Conservation (phyloP, 495 filamentous ascomycete species). For the Clohesyomyces aquaticus region DNA sequence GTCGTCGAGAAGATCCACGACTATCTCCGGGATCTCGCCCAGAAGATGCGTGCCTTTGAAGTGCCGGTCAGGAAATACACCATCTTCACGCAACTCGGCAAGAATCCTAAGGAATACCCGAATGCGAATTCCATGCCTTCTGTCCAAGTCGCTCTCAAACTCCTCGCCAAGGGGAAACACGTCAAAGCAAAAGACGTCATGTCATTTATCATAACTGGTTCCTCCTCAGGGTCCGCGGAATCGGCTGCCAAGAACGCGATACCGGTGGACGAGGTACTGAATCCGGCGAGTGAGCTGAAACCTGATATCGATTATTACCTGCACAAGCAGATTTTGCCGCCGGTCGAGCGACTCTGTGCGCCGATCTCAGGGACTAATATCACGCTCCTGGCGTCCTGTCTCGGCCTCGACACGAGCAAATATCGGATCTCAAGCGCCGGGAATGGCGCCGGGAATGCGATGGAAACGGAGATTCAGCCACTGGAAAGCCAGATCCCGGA, state of each 20-base stretch:
- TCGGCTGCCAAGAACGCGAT: slow-evolving; percentile 84
- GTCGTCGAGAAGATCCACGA: slow-evolving; percentile 90
- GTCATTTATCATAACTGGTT: slow-evolving; percentile 87
- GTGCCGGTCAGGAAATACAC: slow-evolving; percentile 86
- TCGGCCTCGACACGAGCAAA: slow-evolving; percentile 87
- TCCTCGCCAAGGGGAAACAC: slow-evolving; percentile 82
- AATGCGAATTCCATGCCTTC: slow-evolving; percentile 95
- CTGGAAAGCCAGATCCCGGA: slow-evolving; percentile 95
- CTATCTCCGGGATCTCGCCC: slow-evolving; percentile 78
- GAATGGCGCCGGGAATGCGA: slow-evolving; percentile 41
- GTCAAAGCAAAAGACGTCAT: slow-evolving; percentile 94
- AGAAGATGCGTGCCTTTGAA: slow-evolving; percentile 76
- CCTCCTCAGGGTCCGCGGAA: slow-evolving; percentile 71
- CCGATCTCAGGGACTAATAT: slow-evolving; percentile 92
- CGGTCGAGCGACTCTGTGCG: slow-evolving; percentile 95
- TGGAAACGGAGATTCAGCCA: slow-evolving; percentile 68
- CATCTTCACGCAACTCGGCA: slow-evolving; percentile 97
- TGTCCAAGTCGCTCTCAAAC: slow-evolving; percentile 88
- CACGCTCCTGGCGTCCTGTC: slow-evolving; percentile 83
- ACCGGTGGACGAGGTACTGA: slow-evolving; percentile 81
- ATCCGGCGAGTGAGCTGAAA: slow-evolving; percentile 70
- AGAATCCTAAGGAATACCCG: slow-evolving; percentile 88
- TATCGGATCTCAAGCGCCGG: slow-evolving; percentile 67
- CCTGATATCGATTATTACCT: slow-evolving; percentile 95
- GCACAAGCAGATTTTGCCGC: slow-evolving; percentile 96